phyloP scores from a whole-genome alignment of 805 yeast species.

The Pichia rugopelliculosa region DNA sequence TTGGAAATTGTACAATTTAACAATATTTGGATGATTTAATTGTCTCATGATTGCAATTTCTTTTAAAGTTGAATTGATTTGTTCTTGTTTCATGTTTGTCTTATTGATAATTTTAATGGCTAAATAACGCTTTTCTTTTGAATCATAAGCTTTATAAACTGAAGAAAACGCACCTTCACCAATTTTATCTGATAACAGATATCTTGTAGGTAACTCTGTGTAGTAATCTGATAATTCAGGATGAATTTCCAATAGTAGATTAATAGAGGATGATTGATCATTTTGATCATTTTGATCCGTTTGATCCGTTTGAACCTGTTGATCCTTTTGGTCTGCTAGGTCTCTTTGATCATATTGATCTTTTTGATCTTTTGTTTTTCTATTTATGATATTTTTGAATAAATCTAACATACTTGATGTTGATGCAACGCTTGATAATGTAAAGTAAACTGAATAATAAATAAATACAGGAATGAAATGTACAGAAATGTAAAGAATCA shows the following conservation, averaged over 20 bases:
- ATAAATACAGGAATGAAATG: neutral
- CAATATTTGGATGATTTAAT: constrained; percentile 53
- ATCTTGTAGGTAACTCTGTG: constrained; percentile 23
- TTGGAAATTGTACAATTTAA: constrained; percentile 44
- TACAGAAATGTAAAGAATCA: neutral
- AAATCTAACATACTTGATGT: constrained; percentile 20
- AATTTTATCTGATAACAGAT: constrained; percentile 29
- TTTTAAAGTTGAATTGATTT: constrained; percentile 51
- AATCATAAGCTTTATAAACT: constrained; percentile 66
- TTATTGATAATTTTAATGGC: constrained; percentile 77
- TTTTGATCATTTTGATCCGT: neutral
- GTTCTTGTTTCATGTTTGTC: constrained; percentile 41
- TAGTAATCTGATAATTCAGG: constrained; percentile 19
- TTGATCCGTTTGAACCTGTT: neutral
- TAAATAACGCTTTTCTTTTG: constrained; percentile 35
- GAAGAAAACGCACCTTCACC: constrained; percentile 91
- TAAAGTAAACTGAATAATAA: neutral
- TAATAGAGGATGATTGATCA: neutral
- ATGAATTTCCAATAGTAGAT: constrained; percentile 5
- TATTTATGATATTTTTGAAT: constrained; percentile 22
- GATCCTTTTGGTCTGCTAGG: neutral
- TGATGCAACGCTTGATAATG: neutral
- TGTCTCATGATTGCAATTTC: constrained; percentile 71
- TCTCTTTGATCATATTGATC: neutral
- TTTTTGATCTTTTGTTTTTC: constrained; percentile 8